Percentiles rank a stretch among this genome's conserved stretches.
Conservation (phyloP, 1,139 yeast species). For the Taiozyma sp. region DNA sequence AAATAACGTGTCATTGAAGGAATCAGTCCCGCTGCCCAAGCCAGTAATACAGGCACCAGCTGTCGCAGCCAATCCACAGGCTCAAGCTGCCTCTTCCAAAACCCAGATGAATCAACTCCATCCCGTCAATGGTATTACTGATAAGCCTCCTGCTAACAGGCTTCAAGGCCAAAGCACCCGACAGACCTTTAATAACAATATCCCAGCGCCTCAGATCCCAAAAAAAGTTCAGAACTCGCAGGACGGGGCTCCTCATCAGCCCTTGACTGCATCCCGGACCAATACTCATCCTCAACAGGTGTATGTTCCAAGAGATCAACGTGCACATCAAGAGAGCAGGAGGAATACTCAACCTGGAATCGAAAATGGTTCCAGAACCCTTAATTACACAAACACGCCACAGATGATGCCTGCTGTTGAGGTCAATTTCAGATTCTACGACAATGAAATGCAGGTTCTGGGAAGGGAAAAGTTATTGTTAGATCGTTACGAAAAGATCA, state of each 20-base stretch:
- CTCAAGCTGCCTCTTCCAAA: not conserved
- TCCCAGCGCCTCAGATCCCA: not conserved
- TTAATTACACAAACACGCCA: not conserved
- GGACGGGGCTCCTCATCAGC: not conserved
- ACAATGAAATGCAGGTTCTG: constrained; percentile 1
- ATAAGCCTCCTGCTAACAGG: not conserved
- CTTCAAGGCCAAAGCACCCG: not conserved
- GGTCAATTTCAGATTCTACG: not conserved
- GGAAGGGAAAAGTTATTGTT: not conserved
- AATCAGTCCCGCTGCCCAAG: not conserved
- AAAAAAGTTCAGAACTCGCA: not conserved
- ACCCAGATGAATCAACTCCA: not conserved
- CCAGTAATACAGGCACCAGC: not conserved
- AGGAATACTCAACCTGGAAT: not conserved
- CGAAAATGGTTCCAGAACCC: not conserved
- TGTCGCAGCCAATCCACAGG: not conserved
- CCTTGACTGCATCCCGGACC: not conserved
- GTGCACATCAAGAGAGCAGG: not conserved
- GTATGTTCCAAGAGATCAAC: not conserved
- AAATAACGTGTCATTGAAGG: not conserved
- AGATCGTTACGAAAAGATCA: not conserved
- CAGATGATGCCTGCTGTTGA: not conserved
- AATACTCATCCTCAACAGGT: not conserved
- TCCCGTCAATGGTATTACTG: not conserved
- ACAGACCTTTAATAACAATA: not conserved